Evolutionary conservation across 768 basidiomycete species (phyloP), one percentile per base, ranked within the genome.

Genomic region (Tylopilus sp.): DNA sequence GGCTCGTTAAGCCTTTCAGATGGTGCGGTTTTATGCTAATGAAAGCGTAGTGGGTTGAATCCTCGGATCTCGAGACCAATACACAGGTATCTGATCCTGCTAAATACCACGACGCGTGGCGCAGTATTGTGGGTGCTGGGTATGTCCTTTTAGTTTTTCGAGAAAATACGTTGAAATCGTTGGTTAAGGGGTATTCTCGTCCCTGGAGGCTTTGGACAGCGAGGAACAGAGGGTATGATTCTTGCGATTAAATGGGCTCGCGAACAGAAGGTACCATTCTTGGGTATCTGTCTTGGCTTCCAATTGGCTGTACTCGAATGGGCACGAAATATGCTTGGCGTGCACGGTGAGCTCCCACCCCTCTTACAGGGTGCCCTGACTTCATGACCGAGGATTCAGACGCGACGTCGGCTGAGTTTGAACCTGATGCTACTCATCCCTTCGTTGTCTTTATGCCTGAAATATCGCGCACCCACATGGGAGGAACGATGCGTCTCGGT

Each of bases 401-500:
- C 51, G 93, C 96, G 6, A 88, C 85, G 43, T 98, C 96, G 4
- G 73, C 83, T 28, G 96, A 99, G 71, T 89, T 98, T 61, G 71
- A 78, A 36, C 65, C 80, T 4, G 70, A 81, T 1, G 74, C 85
- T 2, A 68, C 74, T n/a, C 75, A 87, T 58, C 89, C 88, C 1
- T 78, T 94, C 51, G 78, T 98, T 71, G 79, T 98, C 61, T 98
- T 95, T 81, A 99, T 99, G 97, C 97, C 97, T 17, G 97, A 99
- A 69, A 91, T 99, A 61, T 97, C 93, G 12, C 89, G 87, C 67
- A 98, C 95, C 13, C 94, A 98, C 59, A 92, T 98, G 84, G 97
- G 97, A 47, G 97, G 97, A 21, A 99, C 96, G n/a, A 99, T 99
- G 97, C 87, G 97, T 13, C 82, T 98, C n/a, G 97, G 97, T 22